Evolutionary conservation across 2,329 filamentous ascomycete genomes (phyloP), one percentile per base, ranked within the genome.

Genomic region (Xylaria sp.): DNA sequence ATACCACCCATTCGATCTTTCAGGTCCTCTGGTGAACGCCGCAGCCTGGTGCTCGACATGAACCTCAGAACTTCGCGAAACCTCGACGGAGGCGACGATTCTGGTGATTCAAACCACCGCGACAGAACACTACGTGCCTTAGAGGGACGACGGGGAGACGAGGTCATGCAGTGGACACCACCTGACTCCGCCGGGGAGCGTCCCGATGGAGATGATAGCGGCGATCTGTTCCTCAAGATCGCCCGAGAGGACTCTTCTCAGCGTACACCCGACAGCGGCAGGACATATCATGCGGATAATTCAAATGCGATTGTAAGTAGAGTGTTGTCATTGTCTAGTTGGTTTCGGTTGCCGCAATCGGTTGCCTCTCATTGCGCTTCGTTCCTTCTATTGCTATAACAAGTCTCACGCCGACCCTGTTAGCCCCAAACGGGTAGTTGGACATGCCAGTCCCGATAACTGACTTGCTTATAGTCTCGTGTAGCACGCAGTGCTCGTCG

Each of bases 181-280:
- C 80, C 81, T 23, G 78, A 82, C 67, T 82, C 82, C 1, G 79
- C 79, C 58, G 78, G 71, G 72, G 78, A 74, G 70, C 80, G 74
- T 55, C 76, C 75, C 13, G 83, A 86, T 60, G 80, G 79, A 51
- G 87, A 89, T 63, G 87, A 88, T 71, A 86, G 83, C 3, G 86
- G 86, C 48, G 88, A 90, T 71, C 80, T 89, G 50, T 90, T 89
- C 71, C 83, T 90, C 69, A 85, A 82, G 63, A 89, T 90, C 68
- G 87, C 88, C 13, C 82, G 84, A 12, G 86, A 89, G 68, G 87
- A 89, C 70, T 73, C 83, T 15, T 74, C 78, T 18, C 82, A 80
- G 57, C 83, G 81, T 60, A 74, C 76, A 20, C 70, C 75, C 9
- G 81, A 82, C 52, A 79, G 80, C 7, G 79, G 78, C 51, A 74